Evolutionary conservation across 2,329 filamentous ascomycete species (phyloP).

Genomic region (Aspergillus sergii): DNA sequence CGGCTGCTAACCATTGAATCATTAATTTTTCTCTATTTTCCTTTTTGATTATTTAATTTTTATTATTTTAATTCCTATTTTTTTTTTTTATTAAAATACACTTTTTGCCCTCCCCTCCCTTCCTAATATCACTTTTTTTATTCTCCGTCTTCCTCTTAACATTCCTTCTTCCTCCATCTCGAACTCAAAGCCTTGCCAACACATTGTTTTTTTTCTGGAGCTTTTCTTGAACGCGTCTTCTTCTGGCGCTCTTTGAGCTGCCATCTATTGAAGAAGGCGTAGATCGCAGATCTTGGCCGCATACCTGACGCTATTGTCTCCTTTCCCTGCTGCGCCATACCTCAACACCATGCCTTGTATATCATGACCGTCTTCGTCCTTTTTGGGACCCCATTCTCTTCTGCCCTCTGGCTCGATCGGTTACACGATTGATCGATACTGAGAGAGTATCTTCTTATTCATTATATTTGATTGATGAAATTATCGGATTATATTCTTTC

Average conservation of each 20-base stretch:
- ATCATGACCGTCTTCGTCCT: slow-evolving; percentile 48
- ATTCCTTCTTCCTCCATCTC: slow-evolving; percentile 23
- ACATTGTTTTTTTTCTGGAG: slow-evolving; percentile 23
- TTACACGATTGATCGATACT: slow-evolving; percentile 30
- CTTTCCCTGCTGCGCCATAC: slow-evolving; percentile 10
- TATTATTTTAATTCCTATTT: not conserved
- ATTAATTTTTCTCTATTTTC: slow-evolving; percentile 12
- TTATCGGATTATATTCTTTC: slow-evolving; percentile 14
- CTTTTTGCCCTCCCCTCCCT: slow-evolving; percentile 13
- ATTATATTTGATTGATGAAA: slow-evolving; percentile 17
- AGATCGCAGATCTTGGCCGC: slow-evolving; percentile 28
- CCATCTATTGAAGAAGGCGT: slow-evolving; percentile 30
- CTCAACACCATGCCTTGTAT: slow-evolving; percentile 36
- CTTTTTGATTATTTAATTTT: slow-evolving; percentile 9
- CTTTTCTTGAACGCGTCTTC: slow-evolving; percentile 29
- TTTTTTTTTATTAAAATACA: slow-evolving; percentile 14
- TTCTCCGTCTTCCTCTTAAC: slow-evolving; percentile 23
- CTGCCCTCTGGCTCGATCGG: slow-evolving; percentile 32
- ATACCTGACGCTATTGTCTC: slow-evolving; percentile 20
- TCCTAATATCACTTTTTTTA: slow-evolving; percentile 19
- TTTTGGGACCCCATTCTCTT: slow-evolving; percentile 34
- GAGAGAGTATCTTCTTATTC: slow-evolving; percentile 27
- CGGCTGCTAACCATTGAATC: slow-evolving; percentile 7
- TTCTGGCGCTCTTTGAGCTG: slow-evolving; percentile 33
- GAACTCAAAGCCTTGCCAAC: slow-evolving; percentile 27